Evolutionary conservation across 768 basidiomycete genomes (phyloP).

Genomic region (Tricholomella constricta): DNA sequence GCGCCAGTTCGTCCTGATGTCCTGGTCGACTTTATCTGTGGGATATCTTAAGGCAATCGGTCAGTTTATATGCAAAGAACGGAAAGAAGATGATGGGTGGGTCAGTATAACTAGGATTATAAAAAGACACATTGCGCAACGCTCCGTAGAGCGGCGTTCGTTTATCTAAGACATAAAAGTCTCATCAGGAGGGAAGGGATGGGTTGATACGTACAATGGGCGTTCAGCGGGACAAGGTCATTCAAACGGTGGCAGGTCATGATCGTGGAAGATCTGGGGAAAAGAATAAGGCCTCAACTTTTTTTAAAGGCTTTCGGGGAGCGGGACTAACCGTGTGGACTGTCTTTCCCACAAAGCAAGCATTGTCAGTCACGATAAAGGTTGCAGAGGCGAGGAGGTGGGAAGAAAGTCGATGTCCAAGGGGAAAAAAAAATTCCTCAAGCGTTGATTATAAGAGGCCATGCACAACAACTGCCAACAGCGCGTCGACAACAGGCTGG

Average conservation of each 20-base stretch:
- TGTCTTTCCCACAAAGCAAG: too few relatives aligned
- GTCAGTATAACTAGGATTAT: slow-evolving; percentile 34
- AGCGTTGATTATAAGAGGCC: not conserved
- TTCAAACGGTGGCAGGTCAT: too few relatives aligned
- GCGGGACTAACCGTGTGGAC: too few relatives aligned
- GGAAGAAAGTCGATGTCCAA: not conserved
- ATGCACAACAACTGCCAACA: not conserved
- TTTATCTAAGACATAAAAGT: slow-evolving; percentile 13
- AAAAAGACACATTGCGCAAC: slow-evolving; percentile 24
- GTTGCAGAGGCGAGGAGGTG: too few relatives aligned
- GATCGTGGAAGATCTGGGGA: too few relatives aligned
- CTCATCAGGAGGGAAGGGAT: slow-evolving; percentile 15
- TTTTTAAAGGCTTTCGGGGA: too few relatives aligned
- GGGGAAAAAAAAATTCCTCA: too few relatives aligned
- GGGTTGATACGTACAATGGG: not conserved
- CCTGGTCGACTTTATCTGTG: too few relatives aligned
- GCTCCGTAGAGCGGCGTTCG: slow-evolving; percentile 22
- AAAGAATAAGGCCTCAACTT: too few relatives aligned
- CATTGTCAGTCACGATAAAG: too few relatives aligned
- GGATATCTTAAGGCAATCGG: not conserved
- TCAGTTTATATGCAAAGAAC: not conserved
- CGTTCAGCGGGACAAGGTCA: too few relatives aligned
- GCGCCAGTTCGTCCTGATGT: too few relatives aligned
- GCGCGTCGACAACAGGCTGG: not conserved
- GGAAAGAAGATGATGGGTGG: not conserved